Conservation (phyloP, 225 moss, liverwort and hornwort species). For the Thuidium tamariscinum region DNA sequence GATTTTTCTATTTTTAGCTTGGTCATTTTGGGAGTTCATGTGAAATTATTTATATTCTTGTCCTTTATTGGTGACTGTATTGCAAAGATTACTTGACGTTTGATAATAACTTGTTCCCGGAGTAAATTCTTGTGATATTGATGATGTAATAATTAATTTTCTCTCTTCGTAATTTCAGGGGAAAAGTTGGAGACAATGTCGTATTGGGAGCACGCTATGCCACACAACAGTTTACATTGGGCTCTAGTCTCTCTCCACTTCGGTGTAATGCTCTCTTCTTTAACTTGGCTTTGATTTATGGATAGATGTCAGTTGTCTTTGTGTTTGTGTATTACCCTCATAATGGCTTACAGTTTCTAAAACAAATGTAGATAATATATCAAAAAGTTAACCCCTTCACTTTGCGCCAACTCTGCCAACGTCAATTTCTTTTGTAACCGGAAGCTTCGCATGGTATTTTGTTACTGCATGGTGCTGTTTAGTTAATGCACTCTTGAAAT, state of each 20-base stretch:
- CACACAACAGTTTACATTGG: constrained; percentile 56
- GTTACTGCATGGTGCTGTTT: background rate
- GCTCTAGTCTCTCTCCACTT: constrained; percentile 62
- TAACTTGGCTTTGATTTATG: background rate
- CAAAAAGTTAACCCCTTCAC: background rate
- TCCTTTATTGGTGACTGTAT: too few relatives aligned
- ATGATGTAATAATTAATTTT: background rate
- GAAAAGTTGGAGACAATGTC: constrained; percentile 53
- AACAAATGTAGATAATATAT: background rate
- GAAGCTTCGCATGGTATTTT: background rate
- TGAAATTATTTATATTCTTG: background rate
- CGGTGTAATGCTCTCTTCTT: constrained; percentile 12
- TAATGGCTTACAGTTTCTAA: background rate
- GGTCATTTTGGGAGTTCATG: too few relatives aligned
- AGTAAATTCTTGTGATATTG: background rate
- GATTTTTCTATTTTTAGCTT: background rate
- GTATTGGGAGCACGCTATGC: constrained; percentile 75
- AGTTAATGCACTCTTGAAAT: background rate
- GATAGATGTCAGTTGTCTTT: background rate
- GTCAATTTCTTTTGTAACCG: background rate
- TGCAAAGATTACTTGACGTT: background rate
- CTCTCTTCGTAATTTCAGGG: constrained; percentile 15
- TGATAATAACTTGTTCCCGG: background rate
- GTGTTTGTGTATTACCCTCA: background rate
- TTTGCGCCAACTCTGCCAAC: background rate